A percentile compares a stretch with the other conserved stretches of the same genome.
These are phyloP conservation scores for Boletus tomentosulus DNA, from an alignment of 768 basidiomycete genomes.

Conservation along the genomic window DNA sequence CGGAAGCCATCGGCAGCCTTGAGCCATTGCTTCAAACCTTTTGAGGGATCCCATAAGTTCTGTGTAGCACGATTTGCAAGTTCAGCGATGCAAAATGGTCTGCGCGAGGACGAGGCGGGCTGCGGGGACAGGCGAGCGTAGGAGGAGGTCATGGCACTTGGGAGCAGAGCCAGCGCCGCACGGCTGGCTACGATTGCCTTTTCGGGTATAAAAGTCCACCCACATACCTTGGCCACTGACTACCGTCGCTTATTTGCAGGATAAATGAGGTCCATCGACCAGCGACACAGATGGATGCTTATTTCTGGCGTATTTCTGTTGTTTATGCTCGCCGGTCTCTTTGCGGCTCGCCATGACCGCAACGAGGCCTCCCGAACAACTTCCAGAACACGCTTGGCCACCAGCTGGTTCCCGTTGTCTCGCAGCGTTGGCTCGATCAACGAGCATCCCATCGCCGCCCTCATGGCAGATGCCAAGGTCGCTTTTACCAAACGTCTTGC, in stretches of 20 bases:
- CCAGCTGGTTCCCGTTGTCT: constrained; percentile 20
- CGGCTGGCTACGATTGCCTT: constrained; percentile 17
- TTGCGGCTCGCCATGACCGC: constrained; percentile 33
- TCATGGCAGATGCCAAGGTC: constrained; percentile 82
- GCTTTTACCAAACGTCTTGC: constrained; percentile 62
- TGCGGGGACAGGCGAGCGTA: constrained; percentile 16
- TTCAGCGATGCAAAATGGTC: constrained; percentile 61
- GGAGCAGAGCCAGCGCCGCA: constrained; percentile 11
- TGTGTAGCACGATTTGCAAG: constrained; percentile 59
- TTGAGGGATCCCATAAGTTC: constrained; percentile 52
- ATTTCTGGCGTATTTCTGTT: constrained; percentile 39
- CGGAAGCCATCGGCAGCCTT: constrained; percentile 61
- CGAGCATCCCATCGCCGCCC: constrained; percentile 76
- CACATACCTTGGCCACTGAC: background rate
- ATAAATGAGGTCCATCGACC: constrained; percentile 16
- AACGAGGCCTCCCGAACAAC: background rate
- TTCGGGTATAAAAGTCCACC: background rate
- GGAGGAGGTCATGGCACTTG: constrained; percentile 21
- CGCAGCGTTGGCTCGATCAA: constrained; percentile 1
- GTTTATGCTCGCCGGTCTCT: constrained; percentile 50
- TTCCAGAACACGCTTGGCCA: constrained; percentile 12
- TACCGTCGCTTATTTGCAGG: background rate
- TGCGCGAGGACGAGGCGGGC: constrained; percentile 20
- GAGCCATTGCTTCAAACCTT: constrained; percentile 63
- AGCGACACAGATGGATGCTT: constrained; percentile 38